These are phyloP conservation scores for Gossypium anomalum DNA, from an alignment of 345 rosid species.

Conservation along the genomic window DNA sequence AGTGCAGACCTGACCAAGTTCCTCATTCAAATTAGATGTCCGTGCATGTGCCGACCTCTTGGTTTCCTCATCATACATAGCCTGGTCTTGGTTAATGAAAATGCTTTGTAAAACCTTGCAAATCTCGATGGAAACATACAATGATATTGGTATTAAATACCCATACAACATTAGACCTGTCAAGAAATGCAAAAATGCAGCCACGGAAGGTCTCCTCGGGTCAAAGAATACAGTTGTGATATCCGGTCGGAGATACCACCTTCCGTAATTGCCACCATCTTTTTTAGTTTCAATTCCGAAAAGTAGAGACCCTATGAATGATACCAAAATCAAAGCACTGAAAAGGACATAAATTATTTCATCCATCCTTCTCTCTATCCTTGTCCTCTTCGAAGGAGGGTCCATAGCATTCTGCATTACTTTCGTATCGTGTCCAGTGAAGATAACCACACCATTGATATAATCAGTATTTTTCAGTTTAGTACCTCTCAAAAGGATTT, in stretches of 20 bases:
- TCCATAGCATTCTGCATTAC: constrained; percentile 86
- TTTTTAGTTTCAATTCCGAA: constrained; percentile 55
- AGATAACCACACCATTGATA: constrained; percentile 64
- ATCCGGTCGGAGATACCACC: constrained; percentile 89
- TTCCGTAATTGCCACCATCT: constrained; percentile 42
- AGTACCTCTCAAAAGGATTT: constrained; percentile 83
- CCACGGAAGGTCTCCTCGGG: constrained; percentile 42
- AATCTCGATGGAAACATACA: constrained; percentile 78
- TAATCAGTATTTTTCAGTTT: constrained; percentile 69
- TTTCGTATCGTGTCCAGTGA: constrained; percentile 91
- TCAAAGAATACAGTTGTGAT: constrained; percentile 51
- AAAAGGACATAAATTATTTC: constrained; percentile 78
- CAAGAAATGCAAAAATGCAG: constrained; percentile 78
- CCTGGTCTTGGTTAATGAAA: constrained; percentile 73
- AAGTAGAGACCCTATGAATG: constrained; percentile 59
- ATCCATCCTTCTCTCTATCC: constrained; percentile 85
- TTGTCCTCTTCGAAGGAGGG: constrained; percentile 91
- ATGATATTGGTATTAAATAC: constrained; percentile 86
- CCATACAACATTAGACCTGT: constrained; percentile 90
- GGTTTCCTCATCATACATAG: constrained; percentile 63
- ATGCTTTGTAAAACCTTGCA: constrained; percentile 84
- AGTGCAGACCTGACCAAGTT: constrained; percentile 80
- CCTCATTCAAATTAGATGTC: constrained; percentile 91
- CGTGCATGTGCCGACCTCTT: constrained; percentile 76
- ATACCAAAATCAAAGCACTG: constrained; percentile 54